Conservation (phyloP, 2,329 filamentous ascomycete genomes). For the Colletotrichum agaves region DNA sequence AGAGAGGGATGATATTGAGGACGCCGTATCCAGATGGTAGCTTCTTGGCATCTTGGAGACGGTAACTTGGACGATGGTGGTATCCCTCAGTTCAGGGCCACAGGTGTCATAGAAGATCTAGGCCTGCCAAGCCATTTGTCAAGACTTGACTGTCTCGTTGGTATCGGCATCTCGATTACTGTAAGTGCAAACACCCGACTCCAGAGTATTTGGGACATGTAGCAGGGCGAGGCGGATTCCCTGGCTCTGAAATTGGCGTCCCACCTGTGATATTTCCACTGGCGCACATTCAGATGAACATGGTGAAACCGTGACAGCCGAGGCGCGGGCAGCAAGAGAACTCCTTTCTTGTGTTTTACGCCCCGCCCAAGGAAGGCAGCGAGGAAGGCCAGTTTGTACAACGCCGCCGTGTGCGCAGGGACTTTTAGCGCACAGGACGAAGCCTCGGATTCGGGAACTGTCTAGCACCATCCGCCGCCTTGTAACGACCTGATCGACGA, state of each 20-base stretch:
- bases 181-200: background rate
- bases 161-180: background rate
- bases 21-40: background rate
- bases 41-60: conserved; percentile 1
- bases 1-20: background rate
- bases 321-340: background rate
- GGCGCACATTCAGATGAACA: background rate
- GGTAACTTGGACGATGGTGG: background rate
- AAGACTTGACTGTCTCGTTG: background rate
- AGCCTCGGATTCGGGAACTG: background rate
- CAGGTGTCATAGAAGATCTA: background rate
- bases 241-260: background rate
- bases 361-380: no score
- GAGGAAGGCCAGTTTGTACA: no score
- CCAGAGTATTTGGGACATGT: background rate
- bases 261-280: background rate
- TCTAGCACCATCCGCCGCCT: no score
- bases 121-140: background rate
- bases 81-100: background rate
- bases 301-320: background rate
- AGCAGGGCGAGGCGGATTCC: background rate
- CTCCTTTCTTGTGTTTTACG: no score
- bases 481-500: no score
- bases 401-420: no score
- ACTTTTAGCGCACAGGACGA: no score